Conservation (phyloP, 345 rosid species). For the sweet orange (Citrus sinensis) region DNA sequence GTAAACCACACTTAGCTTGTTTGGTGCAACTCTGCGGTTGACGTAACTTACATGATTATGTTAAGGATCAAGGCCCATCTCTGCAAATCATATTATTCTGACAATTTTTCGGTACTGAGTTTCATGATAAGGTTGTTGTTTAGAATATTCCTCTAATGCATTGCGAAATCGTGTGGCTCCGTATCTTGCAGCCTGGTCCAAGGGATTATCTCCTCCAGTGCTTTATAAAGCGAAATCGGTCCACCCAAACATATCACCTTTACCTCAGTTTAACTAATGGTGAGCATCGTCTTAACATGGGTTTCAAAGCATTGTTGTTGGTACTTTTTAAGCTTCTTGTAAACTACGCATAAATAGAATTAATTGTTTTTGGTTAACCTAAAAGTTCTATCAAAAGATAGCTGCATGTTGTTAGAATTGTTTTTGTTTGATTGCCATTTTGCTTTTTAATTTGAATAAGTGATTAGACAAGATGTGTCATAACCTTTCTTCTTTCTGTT, state of each 20-base stretch:
- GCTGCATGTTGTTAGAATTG: not conserved
- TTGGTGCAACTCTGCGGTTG: no score
- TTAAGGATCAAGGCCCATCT: no score
- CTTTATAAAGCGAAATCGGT: constrained; percentile 55
- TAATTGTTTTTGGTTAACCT: not conserved
- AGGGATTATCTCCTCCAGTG: constrained; percentile 56
- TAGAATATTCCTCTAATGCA: not conserved
- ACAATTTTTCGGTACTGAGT: not conserved
- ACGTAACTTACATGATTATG: no score
- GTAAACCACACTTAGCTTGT: no score
- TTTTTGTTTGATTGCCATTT: not conserved
- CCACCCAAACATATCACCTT: constrained; percentile 55
- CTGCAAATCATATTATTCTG: not conserved
- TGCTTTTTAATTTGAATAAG: not conserved
- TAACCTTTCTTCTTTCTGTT: not conserved
- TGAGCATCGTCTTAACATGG: constrained; percentile 29
- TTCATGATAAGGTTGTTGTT: not conserved
- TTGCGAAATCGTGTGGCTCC: not conserved
- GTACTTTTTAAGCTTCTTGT: not conserved
- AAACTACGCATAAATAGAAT: not conserved
- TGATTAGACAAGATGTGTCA: not conserved
- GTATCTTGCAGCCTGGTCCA: constrained; percentile 68
- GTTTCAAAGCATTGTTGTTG: not conserved
- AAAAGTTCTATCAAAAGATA: not conserved
- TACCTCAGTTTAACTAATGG: constrained; percentile 62